Conservation (phyloP, 805 yeast species). For the Brettanomyces anomalus region DNA sequence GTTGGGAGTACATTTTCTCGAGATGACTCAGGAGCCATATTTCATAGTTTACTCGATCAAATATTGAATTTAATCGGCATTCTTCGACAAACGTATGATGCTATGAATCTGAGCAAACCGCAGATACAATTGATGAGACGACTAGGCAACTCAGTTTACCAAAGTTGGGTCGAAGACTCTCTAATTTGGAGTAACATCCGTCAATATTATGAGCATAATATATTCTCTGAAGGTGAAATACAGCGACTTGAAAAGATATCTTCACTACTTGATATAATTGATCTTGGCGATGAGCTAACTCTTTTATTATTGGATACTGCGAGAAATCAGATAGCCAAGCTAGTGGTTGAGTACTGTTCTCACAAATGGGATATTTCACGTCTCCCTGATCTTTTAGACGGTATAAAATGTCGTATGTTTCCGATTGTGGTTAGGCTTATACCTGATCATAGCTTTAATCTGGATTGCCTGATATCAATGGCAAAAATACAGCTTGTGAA, state of each 20-base stretch:
- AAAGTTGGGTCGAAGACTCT: slow-evolving; percentile 4
- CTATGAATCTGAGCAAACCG: slow-evolving; percentile 6
- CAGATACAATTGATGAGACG: slow-evolving; percentile 14
- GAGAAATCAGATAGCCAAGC: slow-evolving; percentile 26
- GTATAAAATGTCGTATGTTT: slow-evolving; percentile 31
- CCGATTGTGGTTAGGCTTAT: slow-evolving; percentile 20
- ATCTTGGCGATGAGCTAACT: slow-evolving; percentile 17
- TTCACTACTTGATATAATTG: slow-evolving; percentile 10
- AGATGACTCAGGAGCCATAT: too few species aligned
- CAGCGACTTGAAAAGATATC: slow-evolving; percentile 11
- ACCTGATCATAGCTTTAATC: slow-evolving; percentile 9
- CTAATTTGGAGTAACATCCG: slow-evolving; percentile 7
- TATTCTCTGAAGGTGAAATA: slow-evolving; percentile 7
- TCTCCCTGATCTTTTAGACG: slow-evolving; percentile 9
- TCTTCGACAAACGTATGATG: slow-evolving; percentile 7
- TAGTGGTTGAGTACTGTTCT: slow-evolving; percentile 24
- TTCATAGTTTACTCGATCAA: slow-evolving; percentile 8
- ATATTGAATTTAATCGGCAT: slow-evolving; percentile 8
- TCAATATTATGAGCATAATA: slow-evolving; percentile 9
- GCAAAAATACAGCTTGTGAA: slow-evolving; percentile 19
- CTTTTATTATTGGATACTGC: slow-evolving; percentile 29
- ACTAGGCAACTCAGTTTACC: slow-evolving; percentile 17
- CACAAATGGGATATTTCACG: slow-evolving; percentile 26
- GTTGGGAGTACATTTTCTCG: too few species aligned
- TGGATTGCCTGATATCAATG: slow-evolving; percentile 11